Evolutionary conservation across 1,284 basidiomycete genomes (phyloP), one percentile per base, ranked within the genome.

Genomic region (Ustanciosporium gigantosporum): DNA sequence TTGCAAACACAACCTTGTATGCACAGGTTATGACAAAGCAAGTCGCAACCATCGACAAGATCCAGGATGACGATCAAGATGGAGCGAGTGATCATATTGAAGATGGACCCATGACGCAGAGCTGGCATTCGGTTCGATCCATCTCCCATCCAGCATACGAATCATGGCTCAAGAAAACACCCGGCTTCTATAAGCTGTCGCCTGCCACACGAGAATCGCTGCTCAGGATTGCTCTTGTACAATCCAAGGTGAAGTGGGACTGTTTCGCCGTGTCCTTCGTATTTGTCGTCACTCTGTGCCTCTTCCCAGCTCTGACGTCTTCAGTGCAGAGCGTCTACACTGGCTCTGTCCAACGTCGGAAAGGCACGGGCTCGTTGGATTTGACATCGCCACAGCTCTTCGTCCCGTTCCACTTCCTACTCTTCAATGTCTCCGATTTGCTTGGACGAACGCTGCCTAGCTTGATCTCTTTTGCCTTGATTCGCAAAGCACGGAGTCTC

Each of bases 221-320:
- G 21, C 25, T 66, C 31, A 47, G 57, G 15, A 46, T 66, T 34
- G 51, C 57, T 22, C 38, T 60, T 3, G 64, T 70, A 6, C 70
- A 73, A 41, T 42, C 46, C 31, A 68, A 69, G 34, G 60, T 66
- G 23, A 50, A 50, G 9, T 49, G 52, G 49, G 52, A 66, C 27
- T 66, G 58, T 27, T 52, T 56, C 21, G 55, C 58, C 0, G 50
- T 58, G 2, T 56, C 53, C 14, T 64, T 48, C 24, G 44, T 69
- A 31, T 58, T 69, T 42, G 49, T 66, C 14, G 36, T 66, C 36
- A 68, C 61, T n/a, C 53, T 74, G 14, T 58, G 58, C 41, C 38
- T 71, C 41, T 74, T 73, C 29, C 72, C 72, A 0, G 58, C 72
- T 4, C 40, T 74, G 27, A 74, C 70, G 2, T 57, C 67, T 9